Evolutionary conservation across 1,284 basidiomycete genomes (phyloP), one percentile per base, ranked within the genome.

Genomic region (Agroathelia rolfsii): DNA sequence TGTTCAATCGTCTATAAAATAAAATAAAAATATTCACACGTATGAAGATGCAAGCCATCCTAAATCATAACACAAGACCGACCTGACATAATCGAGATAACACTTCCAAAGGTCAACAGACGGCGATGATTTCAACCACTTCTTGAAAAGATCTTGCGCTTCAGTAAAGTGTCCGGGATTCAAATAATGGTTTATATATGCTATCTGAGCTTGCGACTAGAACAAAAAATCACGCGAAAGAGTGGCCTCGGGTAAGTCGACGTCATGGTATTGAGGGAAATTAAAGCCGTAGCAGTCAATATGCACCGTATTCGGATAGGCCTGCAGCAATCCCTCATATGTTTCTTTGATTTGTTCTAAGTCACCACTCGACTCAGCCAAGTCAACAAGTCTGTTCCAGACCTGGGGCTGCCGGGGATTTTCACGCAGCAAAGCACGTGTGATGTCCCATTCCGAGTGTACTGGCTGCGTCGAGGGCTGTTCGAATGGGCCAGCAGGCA

Each of bases 81-180:
- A 83, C 71, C 83, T 71, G 46, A 90, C 81, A 52, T 86, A 89
- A 28, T 69, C 76, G 45, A 90, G 62, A 53, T 90, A 92, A 51
- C 81, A 85, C 47, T 76, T 79, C 82, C 87, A 92, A 1, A 94
- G 62, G 39, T 90, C 85, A 38, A 90, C 84, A 27, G 79, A 81
- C 5, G 85, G 80, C 0, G 88, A 89, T 2, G 72, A 71, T 51
- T 76, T 77, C 41, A 94, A 58, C 54, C 85, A 93, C 32, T 76
- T 70, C 46, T 78, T 80, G 64, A 94, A 93, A 13, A 89, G 57
- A 11, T 69, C 66, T 59, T 87, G 80, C 18, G 79, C 83, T 48
- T 76, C 75, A 41, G 69, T 68, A 53, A 82, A 83, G 14, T 72
- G 65, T 13, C 65, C 60, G 16, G 66, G 70, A 41, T 69, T 66